Conservation (phyloP, 306 rosid genomes). For the Oemleria cerasiformis region DNA sequence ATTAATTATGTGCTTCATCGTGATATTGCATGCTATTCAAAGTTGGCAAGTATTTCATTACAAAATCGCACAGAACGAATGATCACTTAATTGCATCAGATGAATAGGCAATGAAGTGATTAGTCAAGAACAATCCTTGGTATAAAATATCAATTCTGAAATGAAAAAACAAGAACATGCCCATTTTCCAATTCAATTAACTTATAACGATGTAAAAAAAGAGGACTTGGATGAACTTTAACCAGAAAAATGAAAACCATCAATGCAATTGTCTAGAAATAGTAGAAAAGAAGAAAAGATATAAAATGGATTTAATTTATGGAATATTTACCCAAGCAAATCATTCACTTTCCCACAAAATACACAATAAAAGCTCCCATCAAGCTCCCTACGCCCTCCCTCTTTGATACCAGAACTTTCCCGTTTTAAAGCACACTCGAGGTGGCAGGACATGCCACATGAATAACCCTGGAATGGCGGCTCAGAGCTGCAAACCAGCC, state of each 20-base stretch:
- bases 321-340: slow-evolving; percentile 68
- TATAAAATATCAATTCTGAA: too few relatives aligned
- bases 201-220: too few relatives aligned
- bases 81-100: neutral
- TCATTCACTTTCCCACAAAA: slow-evolving; percentile 85
- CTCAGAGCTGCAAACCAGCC: slow-evolving; percentile 89
- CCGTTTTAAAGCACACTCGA: slow-evolving; percentile 87
- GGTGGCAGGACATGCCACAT: slow-evolving; percentile 97
- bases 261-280: neutral
- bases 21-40: neutral
- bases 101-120: neutral
- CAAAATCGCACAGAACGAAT: neutral
- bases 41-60: neutral
- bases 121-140: neutral
- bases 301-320: slow-evolving; percentile 2
- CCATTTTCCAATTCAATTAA: neutral
- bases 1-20: neutral
- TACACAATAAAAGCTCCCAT: slow-evolving; percentile 80
- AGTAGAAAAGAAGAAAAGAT: neutral
- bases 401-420: slow-evolving; percentile 64
- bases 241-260: neutral
- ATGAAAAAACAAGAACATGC: neutral
- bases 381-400: slow-evolving; percentile 45
- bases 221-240: neutral
- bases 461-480: slow-evolving; percentile 74